Percentiles rank a stretch among this genome's conserved stretches.
Conservation (phyloP, 2,329 filamentous ascomycete species). For the Penicillium sp. region DNA sequence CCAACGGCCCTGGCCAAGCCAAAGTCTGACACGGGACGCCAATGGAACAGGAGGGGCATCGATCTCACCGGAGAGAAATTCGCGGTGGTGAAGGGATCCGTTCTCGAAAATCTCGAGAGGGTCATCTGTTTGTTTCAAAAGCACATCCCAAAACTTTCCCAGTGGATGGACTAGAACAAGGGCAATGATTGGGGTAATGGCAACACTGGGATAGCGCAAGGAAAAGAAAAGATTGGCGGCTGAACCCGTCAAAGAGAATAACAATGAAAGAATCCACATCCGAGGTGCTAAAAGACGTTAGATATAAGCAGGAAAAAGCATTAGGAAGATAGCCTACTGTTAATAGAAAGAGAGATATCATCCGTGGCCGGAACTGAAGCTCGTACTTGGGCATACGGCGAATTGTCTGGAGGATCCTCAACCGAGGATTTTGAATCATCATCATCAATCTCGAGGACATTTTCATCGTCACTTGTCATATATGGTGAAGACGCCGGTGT, state of each 20-base stretch:
- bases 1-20: slow-evolving; percentile 77
- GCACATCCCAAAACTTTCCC: slow-evolving; percentile 72
- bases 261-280: slow-evolving; percentile 78
- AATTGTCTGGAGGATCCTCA: slow-evolving; percentile 37
- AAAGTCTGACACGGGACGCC: slow-evolving; percentile 56
- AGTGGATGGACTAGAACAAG: slow-evolving; percentile 71
- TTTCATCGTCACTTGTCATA: slow-evolving; percentile 20
- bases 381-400: slow-evolving; percentile 68
- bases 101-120: slow-evolving; percentile 56
- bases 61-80: slow-evolving; percentile 13
- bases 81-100: slow-evolving; percentile 54
- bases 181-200: slow-evolving; percentile 77
- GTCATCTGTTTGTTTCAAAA: slow-evolving; percentile 61
- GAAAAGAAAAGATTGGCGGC: slow-evolving; percentile 68
- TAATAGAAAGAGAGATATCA: slow-evolving; percentile 74
- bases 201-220: slow-evolving; percentile 83
- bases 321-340: slow-evolving; percentile 44
- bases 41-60: slow-evolving; percentile 19
- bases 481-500: slow-evolving; percentile 22
- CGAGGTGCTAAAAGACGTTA: slow-evolving; percentile 55
- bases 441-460: slow-evolving; percentile 27
- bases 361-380: slow-evolving; percentile 75
- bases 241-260: slow-evolving; percentile 78
- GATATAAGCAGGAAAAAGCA: neutral
- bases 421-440: slow-evolving; percentile 28